Evolutionary conservation across 805 yeast species (phyloP).

Genomic region (Candida boleticola): DNA sequence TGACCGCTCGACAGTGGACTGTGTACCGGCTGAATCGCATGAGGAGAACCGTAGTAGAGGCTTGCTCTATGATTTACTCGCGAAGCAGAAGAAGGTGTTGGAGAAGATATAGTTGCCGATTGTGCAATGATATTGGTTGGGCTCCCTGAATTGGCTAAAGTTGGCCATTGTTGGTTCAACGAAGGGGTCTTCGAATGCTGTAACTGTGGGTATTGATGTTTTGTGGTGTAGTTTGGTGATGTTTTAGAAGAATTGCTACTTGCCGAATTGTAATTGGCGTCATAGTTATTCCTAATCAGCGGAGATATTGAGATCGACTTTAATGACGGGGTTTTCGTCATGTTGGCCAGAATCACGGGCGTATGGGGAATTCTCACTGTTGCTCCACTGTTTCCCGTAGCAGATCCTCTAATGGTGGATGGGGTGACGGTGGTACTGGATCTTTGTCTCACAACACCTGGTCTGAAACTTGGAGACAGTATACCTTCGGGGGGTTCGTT

Average conservation of each 20-base stretch:
- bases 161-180: background rate
- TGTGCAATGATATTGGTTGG: slow-evolving; percentile 1
- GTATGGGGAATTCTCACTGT: slow-evolving; percentile 1
- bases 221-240: background rate
- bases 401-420: slow-evolving; percentile 5
- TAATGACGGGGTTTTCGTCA: slow-evolving; percentile 32
- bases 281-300: slow-evolving; percentile 18
- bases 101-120: background rate
- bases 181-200: background rate
- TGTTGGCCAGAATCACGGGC: slow-evolving; percentile 11
- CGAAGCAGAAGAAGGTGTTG: too few species aligned
- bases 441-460: slow-evolving; percentile 14
- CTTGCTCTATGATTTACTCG: too few species aligned
- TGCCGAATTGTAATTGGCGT: background rate
- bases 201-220: background rate
- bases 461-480: slow-evolving; percentile 1
- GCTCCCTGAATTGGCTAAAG: background rate
- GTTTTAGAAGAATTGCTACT: background rate
- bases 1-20: slow-evolving; percentile 1
- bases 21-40: background rate
- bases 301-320: slow-evolving; percentile 41
- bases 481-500: background rate
- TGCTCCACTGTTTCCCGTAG: background rate
- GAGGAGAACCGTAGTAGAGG: background rate
- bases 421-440: slow-evolving; percentile 17